Evolutionary conservation across 108 stramenopile species (phyloP).

Genomic region (Conticribra weissflogii): DNA sequence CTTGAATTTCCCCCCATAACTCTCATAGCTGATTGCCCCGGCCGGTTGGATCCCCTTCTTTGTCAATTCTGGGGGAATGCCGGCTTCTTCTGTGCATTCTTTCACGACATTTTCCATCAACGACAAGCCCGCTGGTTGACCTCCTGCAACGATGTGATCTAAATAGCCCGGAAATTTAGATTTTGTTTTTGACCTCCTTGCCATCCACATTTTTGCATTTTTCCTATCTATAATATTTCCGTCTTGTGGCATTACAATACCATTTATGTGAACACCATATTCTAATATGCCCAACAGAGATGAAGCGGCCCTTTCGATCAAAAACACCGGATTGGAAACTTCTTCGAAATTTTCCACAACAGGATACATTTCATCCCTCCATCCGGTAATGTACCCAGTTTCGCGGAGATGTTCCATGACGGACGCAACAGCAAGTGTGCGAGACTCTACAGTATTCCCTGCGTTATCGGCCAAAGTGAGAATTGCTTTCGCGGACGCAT

Average conservation of each 20-base stretch:
- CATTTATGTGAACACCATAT: constrained; percentile 87
- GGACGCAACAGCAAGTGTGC: constrained; percentile 60
- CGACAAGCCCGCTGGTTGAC: constrained; percentile 78
- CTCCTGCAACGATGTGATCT: constrained; percentile 93
- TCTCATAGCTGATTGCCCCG: constrained; percentile 82
- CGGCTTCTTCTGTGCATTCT: constrained; percentile 91
- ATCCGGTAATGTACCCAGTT: constrained; percentile 73
- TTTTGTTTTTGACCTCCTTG: constrained; percentile 74
- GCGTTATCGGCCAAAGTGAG: constrained; percentile 55
- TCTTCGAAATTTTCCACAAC: constrained; percentile 65
- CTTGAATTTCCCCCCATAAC: constrained; percentile 25
- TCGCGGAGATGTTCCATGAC: constrained; percentile 64
- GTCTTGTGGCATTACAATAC: constrained; percentile 49
- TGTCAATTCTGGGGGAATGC: constrained; percentile 66
- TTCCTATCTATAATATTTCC: constrained; percentile 8
- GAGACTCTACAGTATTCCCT: constrained; percentile 51
- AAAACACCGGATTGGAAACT: constrained; percentile 54
- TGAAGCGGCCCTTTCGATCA: constrained; percentile 85
- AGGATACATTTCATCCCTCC: constrained; percentile 85
- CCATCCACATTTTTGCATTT: constrained; percentile 84
- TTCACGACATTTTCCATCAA: constrained; percentile 88
- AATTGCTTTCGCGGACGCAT: neutral
- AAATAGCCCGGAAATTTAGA: constrained; percentile 85
- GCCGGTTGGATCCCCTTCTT: constrained; percentile 50
- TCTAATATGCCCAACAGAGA: constrained; percentile 71